Evolutionary conservation across 768 basidiomycete species (phyloP), one percentile per base, ranked within the genome.

Genomic region (Pleurotus giganteus): DNA sequence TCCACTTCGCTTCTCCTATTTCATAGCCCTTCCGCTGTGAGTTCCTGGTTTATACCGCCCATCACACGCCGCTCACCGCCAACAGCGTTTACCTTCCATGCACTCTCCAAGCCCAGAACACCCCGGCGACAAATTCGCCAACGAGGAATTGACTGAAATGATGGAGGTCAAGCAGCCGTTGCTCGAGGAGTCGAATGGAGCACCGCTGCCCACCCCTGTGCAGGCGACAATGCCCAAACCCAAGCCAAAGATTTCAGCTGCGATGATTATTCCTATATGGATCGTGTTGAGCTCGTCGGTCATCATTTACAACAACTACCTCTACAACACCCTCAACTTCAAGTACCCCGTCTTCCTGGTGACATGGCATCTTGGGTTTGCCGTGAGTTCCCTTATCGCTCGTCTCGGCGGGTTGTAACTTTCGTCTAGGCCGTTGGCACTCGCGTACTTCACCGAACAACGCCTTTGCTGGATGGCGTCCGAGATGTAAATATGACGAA

Each of bases 221-320:
- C 75, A 81, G 0, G 68, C 80, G 19, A 60, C 77, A 2, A 21
- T 32, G 5, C 57, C 71, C 7, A 69, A 77, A 19, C 60, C 72
- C 7, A 83, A 81, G 53, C 60, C 74, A n/a, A 83, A 79, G 64
- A 69, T 89, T 26, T 80, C 89, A 11, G 79, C 89, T 0, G 65
- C 84, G 0, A 72, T 79, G 54, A 90, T 94, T 64, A 91, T 97
- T 54, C 94, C 92, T 24, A 74, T 96, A 54, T 98, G 96, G 96
- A 98, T 97, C 64, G 73, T 83, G 17, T 86, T 96, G 61, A 89
- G 86, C 60, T 92, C 93, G 23, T 68, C 84, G 6, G 95, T 98
- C 67, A 98, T 98, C 73, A 85, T 97, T 56, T 97, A 98, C 83
- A 97, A 97, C 82, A 96, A 94, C 70, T 86, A 86, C 66, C 71